Base-by-base conservation (phyloP, 345 rosid genomes). In the Boechera divaricarpa region DNA sequence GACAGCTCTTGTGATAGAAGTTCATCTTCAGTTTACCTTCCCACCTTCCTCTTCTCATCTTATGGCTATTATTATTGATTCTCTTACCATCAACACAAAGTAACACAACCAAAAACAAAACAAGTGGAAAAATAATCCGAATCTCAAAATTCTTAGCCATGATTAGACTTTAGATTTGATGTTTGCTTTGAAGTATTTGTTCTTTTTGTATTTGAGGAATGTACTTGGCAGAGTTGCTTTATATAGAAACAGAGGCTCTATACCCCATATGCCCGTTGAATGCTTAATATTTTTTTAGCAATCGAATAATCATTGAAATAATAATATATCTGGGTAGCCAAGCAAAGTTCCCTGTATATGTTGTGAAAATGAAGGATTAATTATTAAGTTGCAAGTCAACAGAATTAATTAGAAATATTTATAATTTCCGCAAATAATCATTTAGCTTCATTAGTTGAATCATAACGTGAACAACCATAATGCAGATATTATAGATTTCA, bases 1-100 rank as follows among this genome's bases (percentile, higher is more conserved):
- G 85, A 52, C 93, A 89, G 48, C 11, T 74, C 0, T 42, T 44
- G 24, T 74, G 38, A 51, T 79, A 82, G 63, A 80, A 78, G 0
- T 53, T 61, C 75, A 51, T 45, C 51, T 24, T 57, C 66, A 80
- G 10, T 45, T 67, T 70, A 53, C 38, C 71, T 33, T 68, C 81
- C 81, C 77, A 78, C 5, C 38, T 78, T 58, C 77, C 77, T 44
- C 41, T 71, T 62, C 54, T 44, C 32, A 41, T 49, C 45, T 62
- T 10, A 42, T 60, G 74, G 32, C 26, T 66, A 42, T 73, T 18
- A 2, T 47, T 53, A 33, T 38, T 28, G n/a, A 41, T 4, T n/a
- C 48, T 55, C 53, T 69, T 55, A 75, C 76, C 83, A 60, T 72
- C 76, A 47, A 70, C 76, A 67, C 58, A 59, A 53, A 79, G 44